These are phyloP conservation scores for Trichoderma arundinaceum DNA, from an alignment of 2,329 filamentous ascomycete species.

Conservation along the genomic window DNA sequence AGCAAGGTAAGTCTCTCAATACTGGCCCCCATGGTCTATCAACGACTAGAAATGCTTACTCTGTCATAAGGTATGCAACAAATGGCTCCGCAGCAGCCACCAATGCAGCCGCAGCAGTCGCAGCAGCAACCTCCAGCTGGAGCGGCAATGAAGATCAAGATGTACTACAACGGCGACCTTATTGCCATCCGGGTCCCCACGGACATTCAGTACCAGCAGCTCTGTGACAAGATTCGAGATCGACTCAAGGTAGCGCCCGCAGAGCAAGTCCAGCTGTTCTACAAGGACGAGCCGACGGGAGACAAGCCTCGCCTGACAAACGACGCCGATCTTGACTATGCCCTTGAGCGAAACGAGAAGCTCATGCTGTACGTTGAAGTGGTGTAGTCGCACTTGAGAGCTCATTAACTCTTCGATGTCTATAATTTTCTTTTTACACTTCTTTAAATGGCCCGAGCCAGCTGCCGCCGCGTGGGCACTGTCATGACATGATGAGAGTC, in stretches of 20 bases:
- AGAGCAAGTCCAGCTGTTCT: slow-evolving; percentile 79
- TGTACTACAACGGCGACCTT: slow-evolving; percentile 89
- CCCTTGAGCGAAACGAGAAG: slow-evolving; percentile 85
- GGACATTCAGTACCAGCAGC: slow-evolving; percentile 76
- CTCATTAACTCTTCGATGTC: slow-evolving; percentile 29
- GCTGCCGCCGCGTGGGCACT: background rate
- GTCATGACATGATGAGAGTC: slow-evolving; percentile 19
- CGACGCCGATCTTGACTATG: slow-evolving; percentile 80
- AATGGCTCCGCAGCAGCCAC: slow-evolving; percentile 39
- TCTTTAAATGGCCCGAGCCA: background rate
- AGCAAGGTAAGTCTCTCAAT: slow-evolving; percentile 30
- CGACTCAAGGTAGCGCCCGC: slow-evolving; percentile 74
- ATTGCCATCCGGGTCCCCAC: slow-evolving; percentile 88
- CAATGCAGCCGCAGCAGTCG: background rate
- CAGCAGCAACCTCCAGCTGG: slow-evolving; percentile 33
- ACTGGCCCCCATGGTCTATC: background rate
- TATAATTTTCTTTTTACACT: slow-evolving; percentile 18
- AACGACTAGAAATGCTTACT: background rate
- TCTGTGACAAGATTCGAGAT: slow-evolving; percentile 84
- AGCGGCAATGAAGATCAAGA: slow-evolving; percentile 81
- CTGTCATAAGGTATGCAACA: slow-evolving; percentile 41
- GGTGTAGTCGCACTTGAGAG: slow-evolving; percentile 43
- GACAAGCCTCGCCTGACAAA: slow-evolving; percentile 76
- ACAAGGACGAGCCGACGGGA: slow-evolving; percentile 82
- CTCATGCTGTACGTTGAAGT: slow-evolving; percentile 75